A percentile compares a stretch with the other conserved stretches of the same genome.
phyloP scores from a whole-genome alignment of 257 asterid species.

The Solanum stenotomum region DNA sequence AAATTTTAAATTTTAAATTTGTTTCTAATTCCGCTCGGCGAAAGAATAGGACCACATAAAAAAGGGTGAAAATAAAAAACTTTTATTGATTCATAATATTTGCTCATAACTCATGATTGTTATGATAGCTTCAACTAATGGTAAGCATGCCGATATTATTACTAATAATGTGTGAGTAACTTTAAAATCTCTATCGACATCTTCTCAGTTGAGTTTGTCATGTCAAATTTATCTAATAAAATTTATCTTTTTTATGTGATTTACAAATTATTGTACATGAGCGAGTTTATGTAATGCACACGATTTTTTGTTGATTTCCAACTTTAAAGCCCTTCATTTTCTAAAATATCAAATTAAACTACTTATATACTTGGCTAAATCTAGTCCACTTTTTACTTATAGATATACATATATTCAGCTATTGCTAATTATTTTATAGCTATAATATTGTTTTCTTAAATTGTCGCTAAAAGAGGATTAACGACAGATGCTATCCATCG shows the following conservation, averaged over 20 bases:
- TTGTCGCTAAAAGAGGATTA: background rate
- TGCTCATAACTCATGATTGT: background rate
- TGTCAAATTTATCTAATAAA: fast-evolving
- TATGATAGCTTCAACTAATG: constrained; percentile 1
- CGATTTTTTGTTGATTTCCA: background rate
- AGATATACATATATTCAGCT: background rate
- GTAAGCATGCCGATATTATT: constrained; percentile 4
- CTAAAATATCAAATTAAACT: background rate
- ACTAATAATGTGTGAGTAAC: background rate
- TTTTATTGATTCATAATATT: background rate
- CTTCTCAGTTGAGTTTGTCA: background rate
- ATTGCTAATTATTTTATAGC: background rate
- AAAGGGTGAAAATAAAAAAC: background rate
- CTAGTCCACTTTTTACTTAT: background rate
- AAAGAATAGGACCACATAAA: background rate
- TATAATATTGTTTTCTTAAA: background rate
- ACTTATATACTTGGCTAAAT: background rate
- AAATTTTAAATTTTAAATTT: background rate
- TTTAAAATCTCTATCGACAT: background rate
- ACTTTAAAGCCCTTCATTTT: background rate
- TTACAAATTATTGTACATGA: background rate
- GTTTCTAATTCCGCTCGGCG: fast-evolving
- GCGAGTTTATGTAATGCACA: background rate
- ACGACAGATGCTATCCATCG: background rate
- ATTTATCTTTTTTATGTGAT: background rate